Evolutionary conservation across 2,329 filamentous ascomycete genomes (phyloP).

Genomic region (Alternaria longipes): DNA sequence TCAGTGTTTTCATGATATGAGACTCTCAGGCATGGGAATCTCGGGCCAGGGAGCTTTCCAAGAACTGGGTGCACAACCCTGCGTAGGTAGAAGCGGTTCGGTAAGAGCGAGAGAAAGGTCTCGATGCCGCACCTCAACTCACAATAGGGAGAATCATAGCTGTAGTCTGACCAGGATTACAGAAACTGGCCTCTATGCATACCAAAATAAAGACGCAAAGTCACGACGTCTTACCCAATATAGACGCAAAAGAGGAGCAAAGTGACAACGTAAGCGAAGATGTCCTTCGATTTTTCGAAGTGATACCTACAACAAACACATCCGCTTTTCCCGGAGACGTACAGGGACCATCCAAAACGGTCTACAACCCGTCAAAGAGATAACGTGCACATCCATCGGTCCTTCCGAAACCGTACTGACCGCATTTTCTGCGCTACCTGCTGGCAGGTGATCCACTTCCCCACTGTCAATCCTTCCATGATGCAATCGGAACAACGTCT

Average conservation of each 20-base stretch:
- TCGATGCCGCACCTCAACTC: background rate
- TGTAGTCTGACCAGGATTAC: background rate
- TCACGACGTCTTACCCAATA: background rate
- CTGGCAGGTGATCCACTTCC: conserved; percentile 4
- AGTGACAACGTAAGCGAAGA: background rate
- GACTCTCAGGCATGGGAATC: background rate
- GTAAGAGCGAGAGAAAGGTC: background rate
- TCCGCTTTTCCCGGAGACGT: background rate
- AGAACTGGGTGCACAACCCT: background rate
- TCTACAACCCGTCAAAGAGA: background rate
- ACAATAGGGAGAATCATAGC: background rate
- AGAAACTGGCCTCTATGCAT: background rate
- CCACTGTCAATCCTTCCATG: background rate
- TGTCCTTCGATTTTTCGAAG: background rate
- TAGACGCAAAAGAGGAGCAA: background rate
- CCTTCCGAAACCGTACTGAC: conserved; percentile 5
- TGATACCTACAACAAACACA: background rate
- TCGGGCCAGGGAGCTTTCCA: background rate
- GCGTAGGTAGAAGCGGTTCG: background rate
- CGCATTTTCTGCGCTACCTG: conserved; percentile 6
- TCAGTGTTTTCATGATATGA: background rate
- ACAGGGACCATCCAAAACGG: background rate
- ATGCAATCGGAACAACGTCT: background rate
- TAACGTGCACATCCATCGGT: background rate
- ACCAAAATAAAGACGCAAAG: background rate